Evolutionary conservation across 2,329 filamentous ascomycete genomes (phyloP), one percentile per base, ranked within the genome.

Genomic region (Monilinia fructicola): DNA sequence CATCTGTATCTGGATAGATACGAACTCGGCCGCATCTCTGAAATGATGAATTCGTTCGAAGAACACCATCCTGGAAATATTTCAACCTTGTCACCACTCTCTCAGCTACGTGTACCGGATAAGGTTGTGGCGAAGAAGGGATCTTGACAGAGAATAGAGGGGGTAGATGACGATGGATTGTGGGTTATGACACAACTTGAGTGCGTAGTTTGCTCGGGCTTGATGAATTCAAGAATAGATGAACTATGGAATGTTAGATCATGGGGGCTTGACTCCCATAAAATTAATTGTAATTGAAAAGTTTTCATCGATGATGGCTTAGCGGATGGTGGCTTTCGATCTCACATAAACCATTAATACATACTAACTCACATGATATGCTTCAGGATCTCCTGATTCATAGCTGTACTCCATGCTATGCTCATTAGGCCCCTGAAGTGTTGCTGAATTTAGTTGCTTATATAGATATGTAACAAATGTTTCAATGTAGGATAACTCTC

Each of bases 41-140:
- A 64, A 55, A 64, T 55, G 52, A 64, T 64, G 35, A 44, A 35
- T 12, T 54, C 61, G 7, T 64, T 64, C 23, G 61, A 64, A 14
- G 52, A 55, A 44, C 21, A 64, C n/a, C 61, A 64, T 44, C 52
- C 61, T 31, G 50, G 61, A 21, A 64, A 64, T 38, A 64, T 44
- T 31, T 28, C 38, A n/a, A 23, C 35, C 28, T 50, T 42, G 31
- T 12, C 44, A 14, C 28, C 58, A 16, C 44, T 60, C 28, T 60
- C 58, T 50, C 58, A 50, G 4, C 4, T 50, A 1, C n/a, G 44
- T 14, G 28, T 14, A 44, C 58, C 46, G 28, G n/a, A 60, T 50
- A 18, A 50, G 23, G 28, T 31, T 23, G 18, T 21, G 16, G 28
- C n/a, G 28, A 50, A 35, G 42, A 28, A 16, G 18, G 21, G 4